A percentile compares a stretch with the other conserved stretches of the same genome.
Evolutionary conservation across 805 yeast species (phyloP).

Genomic region (Barnettozyma wickerhamii): DNA sequence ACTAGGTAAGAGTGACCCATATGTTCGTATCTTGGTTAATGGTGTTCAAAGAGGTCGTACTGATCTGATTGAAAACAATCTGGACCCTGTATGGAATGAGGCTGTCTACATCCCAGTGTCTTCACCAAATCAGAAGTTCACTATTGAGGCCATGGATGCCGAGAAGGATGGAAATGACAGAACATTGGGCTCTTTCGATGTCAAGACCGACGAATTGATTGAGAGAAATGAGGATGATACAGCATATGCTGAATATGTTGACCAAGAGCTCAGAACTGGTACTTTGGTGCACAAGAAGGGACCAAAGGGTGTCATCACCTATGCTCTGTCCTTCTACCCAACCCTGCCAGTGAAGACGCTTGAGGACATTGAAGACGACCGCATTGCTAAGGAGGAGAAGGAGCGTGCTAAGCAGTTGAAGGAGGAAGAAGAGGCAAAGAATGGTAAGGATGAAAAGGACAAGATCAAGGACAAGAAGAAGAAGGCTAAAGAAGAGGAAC

Average conservation of each 20-base stretch:
- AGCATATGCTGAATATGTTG: slow-evolving; percentile 52
- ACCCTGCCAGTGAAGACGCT: slow-evolving; percentile 72
- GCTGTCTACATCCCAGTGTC: slow-evolving; percentile 77
- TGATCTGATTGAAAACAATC: slow-evolving; percentile 54
- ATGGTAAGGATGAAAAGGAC: slow-evolving; percentile 24
- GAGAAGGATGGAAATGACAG: slow-evolving; percentile 78
- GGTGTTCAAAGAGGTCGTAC: slow-evolving; percentile 79
- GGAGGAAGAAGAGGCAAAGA: slow-evolving; percentile 38
- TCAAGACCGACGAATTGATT: slow-evolving; percentile 64
- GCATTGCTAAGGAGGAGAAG: slow-evolving; percentile 33
- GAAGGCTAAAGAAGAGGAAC: slow-evolving; percentile 32
- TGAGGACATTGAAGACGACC: slow-evolving; percentile 61
- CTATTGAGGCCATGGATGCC: slow-evolving; percentile 90
- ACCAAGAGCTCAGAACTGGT: slow-evolving; percentile 52
- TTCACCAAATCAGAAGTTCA: slow-evolving; percentile 74
- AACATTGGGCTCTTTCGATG: slow-evolving; percentile 76
- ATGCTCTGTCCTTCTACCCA: slow-evolving; percentile 81
- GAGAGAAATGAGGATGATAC: slow-evolving; percentile 54
- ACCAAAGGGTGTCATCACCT: slow-evolving; percentile 77
- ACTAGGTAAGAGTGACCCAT: slow-evolving; percentile 91
- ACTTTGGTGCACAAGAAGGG: slow-evolving; percentile 70
- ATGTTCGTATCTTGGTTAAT: slow-evolving; percentile 73
- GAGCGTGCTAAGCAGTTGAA: slow-evolving; percentile 8
- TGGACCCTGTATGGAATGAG: slow-evolving; percentile 84
- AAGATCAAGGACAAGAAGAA: too few species aligned